Percentiles rank a stretch among this genome's conserved stretches.
These are phyloP conservation scores for Solanum medicagineum DNA, from an alignment of 257 asterid species.

Conservation along the genomic window DNA sequence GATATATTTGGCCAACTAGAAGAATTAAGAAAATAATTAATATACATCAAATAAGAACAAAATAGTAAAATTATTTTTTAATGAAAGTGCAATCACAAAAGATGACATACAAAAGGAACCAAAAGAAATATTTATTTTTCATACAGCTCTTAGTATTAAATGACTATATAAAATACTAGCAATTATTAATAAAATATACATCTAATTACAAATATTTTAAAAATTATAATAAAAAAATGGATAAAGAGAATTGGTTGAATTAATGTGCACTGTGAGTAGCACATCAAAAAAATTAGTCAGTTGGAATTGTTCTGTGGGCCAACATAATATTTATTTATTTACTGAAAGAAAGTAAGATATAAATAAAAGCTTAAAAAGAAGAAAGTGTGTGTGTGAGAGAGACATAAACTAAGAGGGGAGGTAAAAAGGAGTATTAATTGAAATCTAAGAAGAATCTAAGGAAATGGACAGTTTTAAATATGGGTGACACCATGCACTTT, in stretches of 20 bases:
- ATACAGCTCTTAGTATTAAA: no score
- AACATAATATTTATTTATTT: not conserved
- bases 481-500: not conserved
- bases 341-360: not conserved
- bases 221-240: not conserved
- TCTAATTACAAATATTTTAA: no score
- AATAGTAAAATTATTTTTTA: no score
- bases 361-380: not conserved
- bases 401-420: not conserved
- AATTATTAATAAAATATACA: no score
- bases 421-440: not conserved
- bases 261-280: not conserved
- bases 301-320: not conserved
- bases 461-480: not conserved
- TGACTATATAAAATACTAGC: no score
- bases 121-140: no score
- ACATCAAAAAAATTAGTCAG: not conserved
- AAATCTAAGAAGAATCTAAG: constrained; percentile 9
- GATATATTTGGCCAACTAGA: no score
- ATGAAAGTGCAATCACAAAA: no score
- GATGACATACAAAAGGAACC: no score
- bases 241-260: not conserved
- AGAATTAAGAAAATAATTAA: no score
- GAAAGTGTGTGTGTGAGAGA: not conserved
- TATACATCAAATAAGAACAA: no score